Evolutionary conservation across 1,139 yeast species (phyloP).

Genomic region (Schizosaccharomyces versatilis): DNA sequence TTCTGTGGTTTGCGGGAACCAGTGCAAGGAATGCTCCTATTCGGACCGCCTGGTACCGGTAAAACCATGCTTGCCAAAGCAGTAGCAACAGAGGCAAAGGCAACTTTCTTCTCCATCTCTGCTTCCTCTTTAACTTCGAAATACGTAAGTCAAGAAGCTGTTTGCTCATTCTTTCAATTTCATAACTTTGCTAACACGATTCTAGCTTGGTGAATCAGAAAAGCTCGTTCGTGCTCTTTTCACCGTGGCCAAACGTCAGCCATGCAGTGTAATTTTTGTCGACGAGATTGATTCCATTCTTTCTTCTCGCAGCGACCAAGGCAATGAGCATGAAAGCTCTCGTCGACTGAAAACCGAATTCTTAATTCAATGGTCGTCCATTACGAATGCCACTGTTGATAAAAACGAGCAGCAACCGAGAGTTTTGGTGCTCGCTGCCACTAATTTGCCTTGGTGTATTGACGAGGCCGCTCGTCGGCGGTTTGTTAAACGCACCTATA

Average conservation of each 20-base stretch:
- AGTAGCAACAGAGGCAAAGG: slow-evolving; percentile 87
- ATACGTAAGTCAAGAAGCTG: slow-evolving; percentile 19
- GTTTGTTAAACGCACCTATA: slow-evolving; percentile 66
- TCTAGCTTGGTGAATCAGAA: slow-evolving; percentile 67
- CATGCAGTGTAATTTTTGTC: slow-evolving; percentile 85
- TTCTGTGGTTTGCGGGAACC: slow-evolving; percentile 87
- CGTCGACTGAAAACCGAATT: slow-evolving; percentile 86
- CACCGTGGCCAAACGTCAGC: slow-evolving; percentile 58
- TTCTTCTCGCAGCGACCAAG: slow-evolving; percentile 57
- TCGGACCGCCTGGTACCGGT: slow-evolving; percentile 98
- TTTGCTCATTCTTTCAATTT: neutral
- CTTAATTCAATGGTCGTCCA: slow-evolving; percentile 83
- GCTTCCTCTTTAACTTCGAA: slow-evolving; percentile 85
- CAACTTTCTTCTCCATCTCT: slow-evolving; percentile 80
- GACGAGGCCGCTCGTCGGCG: slow-evolving; percentile 96
- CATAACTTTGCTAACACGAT: neutral
- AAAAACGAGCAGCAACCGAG: slow-evolving; percentile 37
- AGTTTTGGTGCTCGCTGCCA: slow-evolving; percentile 83
- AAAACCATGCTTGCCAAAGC: slow-evolving; percentile 95
- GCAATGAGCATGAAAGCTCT: slow-evolving; percentile 68
- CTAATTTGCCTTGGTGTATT: slow-evolving; percentile 92
- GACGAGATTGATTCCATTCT: slow-evolving; percentile 89
- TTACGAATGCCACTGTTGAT: slow-evolving; percentile 72
- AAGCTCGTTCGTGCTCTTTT: slow-evolving; percentile 79
- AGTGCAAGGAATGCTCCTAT: slow-evolving; percentile 80